Evolutionary conservation across 192 early-diverging fungal genomes (phyloP).

Genomic region (Gonapodya prolifera): DNA sequence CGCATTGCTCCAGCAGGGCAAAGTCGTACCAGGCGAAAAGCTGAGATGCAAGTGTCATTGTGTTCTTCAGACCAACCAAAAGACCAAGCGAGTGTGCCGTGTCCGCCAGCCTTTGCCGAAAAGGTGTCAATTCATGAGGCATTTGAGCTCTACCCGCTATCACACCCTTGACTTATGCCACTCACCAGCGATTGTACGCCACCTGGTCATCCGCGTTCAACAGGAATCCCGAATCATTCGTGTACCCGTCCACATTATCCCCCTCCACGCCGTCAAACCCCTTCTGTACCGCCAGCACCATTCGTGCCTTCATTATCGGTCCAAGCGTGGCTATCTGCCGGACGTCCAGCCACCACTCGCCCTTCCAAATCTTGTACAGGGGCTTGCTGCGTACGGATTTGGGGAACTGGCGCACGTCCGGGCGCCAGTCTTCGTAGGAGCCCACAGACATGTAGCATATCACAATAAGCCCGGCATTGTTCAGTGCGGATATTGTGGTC

Average conservation of each 20-base stretch:
- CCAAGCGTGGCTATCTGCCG: neutral
- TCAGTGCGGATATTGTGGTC: neutral
- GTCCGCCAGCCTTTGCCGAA: neutral
- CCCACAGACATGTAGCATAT: conserved; percentile 2
- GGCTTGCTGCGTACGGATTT: neutral
- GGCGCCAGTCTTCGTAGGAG: conserved; percentile 6
- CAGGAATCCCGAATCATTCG: neutral
- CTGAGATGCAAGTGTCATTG: neutral
- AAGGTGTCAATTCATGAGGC: too few relatives aligned
- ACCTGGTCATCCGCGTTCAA: neutral
- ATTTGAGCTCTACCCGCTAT: too few relatives aligned
- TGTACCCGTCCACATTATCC: neutral
- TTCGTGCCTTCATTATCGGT: neutral
- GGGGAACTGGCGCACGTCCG: neutral
- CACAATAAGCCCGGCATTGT: neutral
- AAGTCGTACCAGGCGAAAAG: neutral
- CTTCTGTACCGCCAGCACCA: neutral
- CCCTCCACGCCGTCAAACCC: neutral
- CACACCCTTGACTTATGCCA: too few relatives aligned
- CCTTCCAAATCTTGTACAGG: neutral
- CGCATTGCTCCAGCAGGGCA: neutral
- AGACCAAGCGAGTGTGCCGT: neutral
- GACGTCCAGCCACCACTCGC: conserved; percentile 2
- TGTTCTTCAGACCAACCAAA: neutral
- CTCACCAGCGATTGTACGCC: conserved; percentile 4